A percentile compares a stretch with the other conserved stretches of the same genome.
Evolutionary conservation across 176 grass and related monocot genomes (phyloP).

Genomic region (Zoysia japonica): DNA sequence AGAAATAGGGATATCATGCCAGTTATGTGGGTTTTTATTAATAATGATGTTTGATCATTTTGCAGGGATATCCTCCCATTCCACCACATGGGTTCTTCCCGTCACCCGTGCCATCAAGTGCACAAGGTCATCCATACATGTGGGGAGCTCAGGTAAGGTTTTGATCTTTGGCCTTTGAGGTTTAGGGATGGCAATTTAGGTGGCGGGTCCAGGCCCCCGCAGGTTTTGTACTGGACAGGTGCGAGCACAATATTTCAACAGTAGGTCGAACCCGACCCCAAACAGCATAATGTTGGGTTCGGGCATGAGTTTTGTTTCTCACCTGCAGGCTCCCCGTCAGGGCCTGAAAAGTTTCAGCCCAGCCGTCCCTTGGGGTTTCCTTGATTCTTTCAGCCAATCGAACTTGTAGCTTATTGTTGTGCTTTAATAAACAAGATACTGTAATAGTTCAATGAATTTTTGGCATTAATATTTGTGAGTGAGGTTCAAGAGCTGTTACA

Average conservation of each 20-base stretch:
- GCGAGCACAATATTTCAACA: no score
- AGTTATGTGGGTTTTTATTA: not conserved
- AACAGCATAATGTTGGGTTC: no score
- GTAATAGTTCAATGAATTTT: conserved; percentile 8
- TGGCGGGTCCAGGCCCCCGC: no score
- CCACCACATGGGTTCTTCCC: conserved; percentile 90
- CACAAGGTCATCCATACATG: conserved; percentile 95
- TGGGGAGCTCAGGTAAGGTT: conserved; percentile 82
- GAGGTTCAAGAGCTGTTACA: not conserved
- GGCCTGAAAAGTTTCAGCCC: no score
- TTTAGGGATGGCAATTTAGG: no score
- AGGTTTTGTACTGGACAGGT: no score
- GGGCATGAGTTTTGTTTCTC: no score
- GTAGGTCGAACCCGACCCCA: no score
- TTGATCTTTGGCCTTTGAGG: conserved; percentile 13
- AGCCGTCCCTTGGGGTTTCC: no score
- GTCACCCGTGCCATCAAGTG: conserved; percentile 63
- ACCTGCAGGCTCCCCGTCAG: no score
- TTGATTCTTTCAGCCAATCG: no score
- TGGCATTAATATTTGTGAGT: not conserved
- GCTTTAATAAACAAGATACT: not conserved
- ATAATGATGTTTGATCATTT: conserved; percentile 23
- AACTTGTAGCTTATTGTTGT: not conserved
- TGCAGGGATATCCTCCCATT: conserved; percentile 79
- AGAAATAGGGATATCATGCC: not conserved